Base-by-base conservation (phyloP, 2,329 filamentous ascomycete species). In the Alternaria incomplexa region DNA sequence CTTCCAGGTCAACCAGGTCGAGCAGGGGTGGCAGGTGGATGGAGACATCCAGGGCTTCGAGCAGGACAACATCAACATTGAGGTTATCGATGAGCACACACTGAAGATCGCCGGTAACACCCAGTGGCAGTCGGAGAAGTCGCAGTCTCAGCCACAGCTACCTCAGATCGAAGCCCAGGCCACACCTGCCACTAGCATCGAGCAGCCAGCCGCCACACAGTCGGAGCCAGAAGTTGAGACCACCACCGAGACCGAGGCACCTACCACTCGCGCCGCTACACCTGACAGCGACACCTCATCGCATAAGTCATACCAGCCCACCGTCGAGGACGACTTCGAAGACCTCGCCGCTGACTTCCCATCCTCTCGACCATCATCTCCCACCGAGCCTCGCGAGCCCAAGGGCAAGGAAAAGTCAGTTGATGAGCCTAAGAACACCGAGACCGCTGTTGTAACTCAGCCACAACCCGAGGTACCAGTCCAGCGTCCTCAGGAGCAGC, bases 311-410 rank as follows among this genome's bases (percentile, higher is more conserved):
- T 78, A 79, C 57, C 76, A 79, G 47, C 40, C 77, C 1, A 79
- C 77, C 11, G 76, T 79, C 1, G 77, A 79, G 47, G 77, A 79
- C 48, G 77, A 79, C 59, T 79, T 73, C 28, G 77, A 79, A 50
- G 77, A 79, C 32, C 72, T 79, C 5, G 73, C 74, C 20, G 68
- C 69, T 7, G 76, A 78, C 50, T 69, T 67, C 11, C 72, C 76
- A 11, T 76, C 71, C 0, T 69, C 72, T 5, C 61, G 74, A 51
- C 76, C 77, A 3, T 62, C 66, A 11, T 36, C 66, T 13, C 56
- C 66, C 9, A 25, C 67, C 11, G 68, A 72, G 46, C 64, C 69
- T 1, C 68, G 66, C 48, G 70, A 73, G 36, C 58, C 66, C 44
- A 75, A 72, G 58, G 75, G 73, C 60, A 77, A 78, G 61, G 74